Evolutionary conservation across 2,329 filamentous ascomycete genomes (phyloP).

Genomic region (Emmonsia crescens): DNA sequence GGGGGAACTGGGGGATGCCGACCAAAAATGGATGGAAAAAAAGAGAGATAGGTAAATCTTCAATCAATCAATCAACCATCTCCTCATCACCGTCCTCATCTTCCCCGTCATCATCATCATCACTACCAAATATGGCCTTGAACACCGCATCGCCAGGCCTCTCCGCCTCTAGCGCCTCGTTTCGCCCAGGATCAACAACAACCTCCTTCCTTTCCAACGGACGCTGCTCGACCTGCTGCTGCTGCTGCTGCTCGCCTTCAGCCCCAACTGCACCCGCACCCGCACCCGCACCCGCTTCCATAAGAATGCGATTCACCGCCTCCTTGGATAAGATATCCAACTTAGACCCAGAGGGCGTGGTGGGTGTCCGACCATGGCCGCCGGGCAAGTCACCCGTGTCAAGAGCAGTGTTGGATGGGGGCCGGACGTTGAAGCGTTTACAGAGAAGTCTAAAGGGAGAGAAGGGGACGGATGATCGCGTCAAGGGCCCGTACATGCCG

Average conservation of each 20-base stretch:
- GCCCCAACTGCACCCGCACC: not conserved
- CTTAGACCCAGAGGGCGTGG: conserved; percentile 23
- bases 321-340: conserved; percentile 43
- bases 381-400: conserved; percentile 36
- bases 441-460: conserved; percentile 77
- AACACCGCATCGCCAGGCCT: conserved; percentile 73
- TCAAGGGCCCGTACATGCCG: conserved; percentile 89
- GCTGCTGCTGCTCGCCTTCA: conserved; percentile 8
- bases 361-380: conserved; percentile 21
- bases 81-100: conserved; percentile 37
- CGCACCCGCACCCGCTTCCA: conserved; percentile 31
- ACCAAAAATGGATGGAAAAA: not conserved
- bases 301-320: conserved; percentile 46
- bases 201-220: conserved; percentile 8
- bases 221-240: conserved; percentile 9
- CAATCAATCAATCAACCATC: conserved; percentile 1
- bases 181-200: conserved; percentile 59
- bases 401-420: conserved; percentile 56
- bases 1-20: too few species aligned
- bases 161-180: conserved; percentile 65
- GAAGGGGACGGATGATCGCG: conserved; percentile 60
- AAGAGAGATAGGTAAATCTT: too few species aligned
- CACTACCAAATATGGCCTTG: conserved; percentile 86
- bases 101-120: conserved; percentile 67
- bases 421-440: conserved; percentile 83